A percentile compares a stretch with the other conserved stretches of the same genome.
Conservation (phyloP, 1,284 basidiomycete genomes). For the Sanghuangporus sanghuang region DNA sequence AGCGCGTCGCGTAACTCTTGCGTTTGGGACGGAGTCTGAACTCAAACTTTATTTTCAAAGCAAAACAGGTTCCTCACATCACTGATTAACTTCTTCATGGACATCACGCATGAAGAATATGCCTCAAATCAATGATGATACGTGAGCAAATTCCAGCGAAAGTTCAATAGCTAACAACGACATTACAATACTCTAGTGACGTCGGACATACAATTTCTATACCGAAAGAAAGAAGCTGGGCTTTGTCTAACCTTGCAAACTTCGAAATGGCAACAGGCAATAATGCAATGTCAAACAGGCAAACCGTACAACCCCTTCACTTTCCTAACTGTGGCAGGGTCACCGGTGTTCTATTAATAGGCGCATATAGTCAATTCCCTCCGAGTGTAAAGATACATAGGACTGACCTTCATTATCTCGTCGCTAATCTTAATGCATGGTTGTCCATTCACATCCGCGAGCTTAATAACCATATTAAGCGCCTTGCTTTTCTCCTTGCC, state of each 20-base stretch:
- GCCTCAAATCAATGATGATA: too few species aligned
- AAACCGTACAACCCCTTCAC: slow-evolving; percentile 28
- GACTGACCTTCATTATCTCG: slow-evolving; percentile 74
- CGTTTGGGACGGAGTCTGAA: neutral
- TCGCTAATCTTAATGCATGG: slow-evolving; percentile 92
- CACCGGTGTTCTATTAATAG: slow-evolving; percentile 29
- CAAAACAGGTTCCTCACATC: too few species aligned
- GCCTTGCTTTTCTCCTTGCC: slow-evolving; percentile 65
- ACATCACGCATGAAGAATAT: neutral
- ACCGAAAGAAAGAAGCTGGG: too few species aligned
- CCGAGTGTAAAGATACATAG: neutral
- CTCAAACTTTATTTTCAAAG: neutral
- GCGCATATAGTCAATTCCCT: neutral
- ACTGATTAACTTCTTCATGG: neutral
- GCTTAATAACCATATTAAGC: slow-evolving; percentile 92
- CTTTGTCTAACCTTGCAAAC: too few species aligned
- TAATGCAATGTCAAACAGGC: slow-evolving; percentile 1
- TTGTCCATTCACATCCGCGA: slow-evolving; percentile 65
- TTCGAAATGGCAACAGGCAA: neutral
- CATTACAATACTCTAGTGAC: too few species aligned
- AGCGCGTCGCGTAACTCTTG: neutral
- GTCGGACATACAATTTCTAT: too few species aligned
- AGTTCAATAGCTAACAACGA: too few species aligned
- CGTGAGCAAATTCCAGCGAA: too few species aligned
- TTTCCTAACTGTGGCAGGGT: slow-evolving; percentile 25